Conservation (phyloP, 208 protist species). For the Crithidia thermophila region DNA sequence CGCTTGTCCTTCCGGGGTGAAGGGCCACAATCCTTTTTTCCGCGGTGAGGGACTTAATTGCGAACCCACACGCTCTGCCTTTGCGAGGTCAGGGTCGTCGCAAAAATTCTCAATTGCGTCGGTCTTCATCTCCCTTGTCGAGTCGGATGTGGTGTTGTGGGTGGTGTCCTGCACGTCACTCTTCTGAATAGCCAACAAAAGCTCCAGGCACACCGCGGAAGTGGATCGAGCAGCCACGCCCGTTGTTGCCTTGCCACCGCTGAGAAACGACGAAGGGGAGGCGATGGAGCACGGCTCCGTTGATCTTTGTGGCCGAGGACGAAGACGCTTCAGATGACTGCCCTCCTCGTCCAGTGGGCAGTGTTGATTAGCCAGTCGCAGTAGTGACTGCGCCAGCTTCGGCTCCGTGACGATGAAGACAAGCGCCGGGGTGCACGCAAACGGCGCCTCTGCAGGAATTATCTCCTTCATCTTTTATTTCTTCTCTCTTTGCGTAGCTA, state of each 20-base stretch:
- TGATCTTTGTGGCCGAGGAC: constrained; percentile 15
- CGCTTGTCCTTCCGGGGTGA: neutral
- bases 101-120: too few species aligned
- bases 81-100: too few species aligned
- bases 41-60: neutral
- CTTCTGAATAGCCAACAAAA: constrained; percentile 17
- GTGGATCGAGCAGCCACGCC: too few species aligned
- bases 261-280: too few species aligned
- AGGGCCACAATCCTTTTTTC: neutral
- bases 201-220: constrained; percentile 8
- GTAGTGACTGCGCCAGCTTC: constrained; percentile 39
- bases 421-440: constrained; percentile 47
- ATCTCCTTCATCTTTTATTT: constrained; percentile 57
- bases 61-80: too few species aligned
- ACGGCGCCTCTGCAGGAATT: constrained; percentile 39
- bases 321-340: constrained; percentile 82
- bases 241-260: too few species aligned
- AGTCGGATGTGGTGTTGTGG: too few species aligned
- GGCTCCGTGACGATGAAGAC: constrained; percentile 44
- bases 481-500: neutral
- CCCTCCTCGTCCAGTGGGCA: constrained; percentile 44
- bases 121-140: too few species aligned
- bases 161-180: too few species aligned
- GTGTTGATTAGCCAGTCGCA: constrained; percentile 60
- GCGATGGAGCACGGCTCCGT: neutral